Evolutionary conservation across 306 rosid species (phyloP), one percentile per base, ranked within the genome.

Genomic region (Oemleria cerasiformis): DNA sequence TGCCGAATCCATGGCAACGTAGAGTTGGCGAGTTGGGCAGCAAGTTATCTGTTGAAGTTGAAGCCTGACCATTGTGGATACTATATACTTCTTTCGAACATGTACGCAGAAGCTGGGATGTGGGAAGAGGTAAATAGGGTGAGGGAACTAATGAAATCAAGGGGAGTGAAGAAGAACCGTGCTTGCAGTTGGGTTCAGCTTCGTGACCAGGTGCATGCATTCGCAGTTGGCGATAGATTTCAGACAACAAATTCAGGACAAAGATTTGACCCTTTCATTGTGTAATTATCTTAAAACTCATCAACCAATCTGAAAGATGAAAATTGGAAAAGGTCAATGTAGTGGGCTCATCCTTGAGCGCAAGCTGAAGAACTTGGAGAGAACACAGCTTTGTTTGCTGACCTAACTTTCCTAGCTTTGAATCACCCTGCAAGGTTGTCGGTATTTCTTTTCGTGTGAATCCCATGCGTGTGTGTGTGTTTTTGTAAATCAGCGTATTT

Each of bases 51-150:
- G 63, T 85, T 88, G 78, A 71, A 75, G 72, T 78, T 92, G 50
- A 88, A 83, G 74, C 96, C 98, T 42, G 85, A 76, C 44, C 97
- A 90, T 62, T 85, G 84, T 55, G 98, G 98, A 16, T 92, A 92
- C 81, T 92, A 92, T 58, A 75, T 88, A 67, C 90, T 92, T 40
- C 96, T 92, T 80, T 84, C 98, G 59, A 92, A 92, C 79, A 84
- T 92, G 92, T 87, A 82, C 78, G 97, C 97, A 38, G 98, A 92
- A 84, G 86, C 87, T 58, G 96, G 88, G 76, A 90, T 91, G 83
- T 92, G 98, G 98, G 89, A 80, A 48, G 97, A 90, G 78, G 98
- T 86, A 78, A 80, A 88, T 66, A 75, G 54, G 77, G 80, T 92
- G 17, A 86, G 98, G 86, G 90, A 85, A 64, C 74, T 92, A 82